Evolutionary conservation across 2,329 filamentous ascomycete genomes (phyloP), one percentile per base, ranked within the genome.

Genomic region (Beauveria sp.): DNA sequence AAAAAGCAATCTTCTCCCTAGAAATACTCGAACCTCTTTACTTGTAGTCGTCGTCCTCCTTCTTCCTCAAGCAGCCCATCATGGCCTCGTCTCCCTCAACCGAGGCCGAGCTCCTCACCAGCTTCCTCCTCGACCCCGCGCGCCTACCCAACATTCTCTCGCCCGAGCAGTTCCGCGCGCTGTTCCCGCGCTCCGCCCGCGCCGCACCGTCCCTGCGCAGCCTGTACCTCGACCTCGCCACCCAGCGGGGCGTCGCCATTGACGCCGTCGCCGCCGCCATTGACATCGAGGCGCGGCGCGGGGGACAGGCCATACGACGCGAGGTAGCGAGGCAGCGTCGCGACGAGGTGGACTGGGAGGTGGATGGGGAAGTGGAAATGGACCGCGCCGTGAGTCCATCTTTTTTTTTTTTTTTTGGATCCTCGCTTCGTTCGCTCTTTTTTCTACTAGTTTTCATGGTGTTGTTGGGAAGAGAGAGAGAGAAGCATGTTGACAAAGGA

Each of bases 141-240:
- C 82, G 88, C 31, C 80, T 96, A 43, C 87, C 89, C 48, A 83
- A 88, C 65, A 83, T 92, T 69, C 79, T 92, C 67, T 87, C 90
- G 8, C 81, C 92, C 52, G 80, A 86, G 62, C 84, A 91, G 66
- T 96, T 96, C 77, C 86, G 84, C 49, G 81, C 87, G 31, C 81
- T 93, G 48, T 95, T 96, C 69, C 91, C 91, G 12, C 83, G 81
- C 56, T 74, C 83, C 45, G 79, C 87, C 55, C 88, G 87, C 63
- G 77, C 81, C 26, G 88, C 87, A 52, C 83, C 88, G 0, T 85
- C 88, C 61, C 81, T 93, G 53, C 84, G 85, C 62, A 78, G 81
- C 0, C 79, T 96, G 5, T 96, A 96, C 71, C 85, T 89, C 53
- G 89, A 95, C 71, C 80, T 96, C 3, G 89, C 95, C 69, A 82